Conservation (phyloP, 2,329 filamentous ascomycete genomes). For the Falciphora oryzae region DNA sequence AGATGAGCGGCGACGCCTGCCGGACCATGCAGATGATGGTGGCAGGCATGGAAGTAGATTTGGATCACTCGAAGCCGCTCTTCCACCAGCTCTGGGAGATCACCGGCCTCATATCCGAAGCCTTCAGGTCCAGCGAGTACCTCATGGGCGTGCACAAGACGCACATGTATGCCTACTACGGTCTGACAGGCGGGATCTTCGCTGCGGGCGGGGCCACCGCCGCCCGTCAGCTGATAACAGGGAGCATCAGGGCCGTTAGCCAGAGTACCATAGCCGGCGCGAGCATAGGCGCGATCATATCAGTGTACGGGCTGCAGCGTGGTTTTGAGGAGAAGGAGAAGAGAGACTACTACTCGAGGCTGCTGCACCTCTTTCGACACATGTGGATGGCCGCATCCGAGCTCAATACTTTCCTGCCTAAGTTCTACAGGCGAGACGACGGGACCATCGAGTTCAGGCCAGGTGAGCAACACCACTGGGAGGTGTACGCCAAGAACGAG, state of each 20-base stretch:
- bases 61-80: not conserved
- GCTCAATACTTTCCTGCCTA: not conserved
- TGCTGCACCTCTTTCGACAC: not conserved
- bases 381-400: not conserved
- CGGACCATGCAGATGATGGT: not conserved
- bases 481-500: not conserved
- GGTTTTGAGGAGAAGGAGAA: not conserved
- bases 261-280: not conserved
- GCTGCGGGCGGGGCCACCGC: too few relatives aligned
- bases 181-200: not conserved
- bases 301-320: not conserved
- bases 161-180: not conserved
- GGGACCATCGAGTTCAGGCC: not conserved
- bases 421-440: not conserved
- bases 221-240: not conserved
- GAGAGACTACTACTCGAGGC: not conserved
- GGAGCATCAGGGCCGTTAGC: not conserved
- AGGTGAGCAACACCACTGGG: not conserved
- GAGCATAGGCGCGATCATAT: not conserved
- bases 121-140: not conserved
- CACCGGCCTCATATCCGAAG: not conserved
- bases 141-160: not conserved
- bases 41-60: not conserved
- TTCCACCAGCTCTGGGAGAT: not conserved
- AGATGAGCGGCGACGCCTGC: not conserved